Base-by-base conservation (phyloP, 139 green algal species). In the Eudorina sp. region DNA sequence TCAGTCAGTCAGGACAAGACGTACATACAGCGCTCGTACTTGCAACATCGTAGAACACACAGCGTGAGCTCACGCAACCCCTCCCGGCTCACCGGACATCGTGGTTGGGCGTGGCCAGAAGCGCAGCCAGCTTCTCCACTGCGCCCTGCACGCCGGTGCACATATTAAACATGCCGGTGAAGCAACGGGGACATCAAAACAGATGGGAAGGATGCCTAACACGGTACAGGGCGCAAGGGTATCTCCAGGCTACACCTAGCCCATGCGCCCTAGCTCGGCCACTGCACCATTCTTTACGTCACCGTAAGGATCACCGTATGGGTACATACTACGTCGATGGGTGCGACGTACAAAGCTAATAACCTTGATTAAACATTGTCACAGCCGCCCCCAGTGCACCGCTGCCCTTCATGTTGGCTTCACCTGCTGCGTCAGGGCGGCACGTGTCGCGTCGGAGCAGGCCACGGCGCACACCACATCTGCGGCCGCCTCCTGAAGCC, bases 401-500 rank as follows among this genome's bases (percentile, higher is more conserved):
- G 7, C 4, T 66, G 55, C 29, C 23, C 29, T 66, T 66, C 7
- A 66, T 4, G 29, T 11, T 31, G 62, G 3, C 36, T 72, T 16
- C 62, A 86, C 87, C 69, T 83, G 53, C 78, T 88, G 40, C 18
- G 83, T 51, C 43, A 90, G 46, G 19, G 38, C 43, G 53, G 2
- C 36, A 23, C 53, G 36, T 46, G 48, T 70, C 38, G 27, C 9
- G 23, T 90, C 87, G 11, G 55, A 41, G 36, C 46, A 76, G 3
- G 55, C 69, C 25, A 88, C 40, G n/a, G 83, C 69, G 79, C 87
- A 90, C 53, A 84, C 38, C 29, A 88, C 64, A 53, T 90, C 87
- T 18, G 87, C 87, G 16, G 87, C 87, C 40, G 87, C 87, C 69
- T 90, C 87, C 78, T 88, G 78, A 48, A 90, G n/a, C 38, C 75